Percentiles rank a stretch among this genome's conserved stretches.
Evolutionary conservation across 2,329 filamentous ascomycete genomes (phyloP).

Genomic region (Hypoxylon sp.): DNA sequence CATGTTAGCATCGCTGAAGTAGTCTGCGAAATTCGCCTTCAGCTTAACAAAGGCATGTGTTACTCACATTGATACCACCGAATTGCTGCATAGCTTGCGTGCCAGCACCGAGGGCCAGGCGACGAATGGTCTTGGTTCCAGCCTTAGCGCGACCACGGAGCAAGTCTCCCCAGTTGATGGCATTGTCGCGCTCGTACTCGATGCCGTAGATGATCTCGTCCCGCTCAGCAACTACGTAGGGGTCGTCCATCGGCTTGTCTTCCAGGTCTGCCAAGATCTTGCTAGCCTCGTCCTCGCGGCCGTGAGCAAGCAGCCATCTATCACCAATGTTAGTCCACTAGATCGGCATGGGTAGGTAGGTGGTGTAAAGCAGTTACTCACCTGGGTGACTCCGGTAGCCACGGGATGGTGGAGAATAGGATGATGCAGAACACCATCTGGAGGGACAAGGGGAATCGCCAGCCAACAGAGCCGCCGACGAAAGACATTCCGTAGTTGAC

Average conservation of each 20-base stretch:
- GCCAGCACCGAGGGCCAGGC: constrained; percentile 43
- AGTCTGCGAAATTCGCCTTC: neutral
- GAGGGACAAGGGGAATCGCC: constrained; percentile 56
- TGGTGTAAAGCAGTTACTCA: constrained; percentile 4
- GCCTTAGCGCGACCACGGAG: constrained; percentile 38
- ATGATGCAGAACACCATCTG: constrained; percentile 52
- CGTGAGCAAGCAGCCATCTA: constrained; percentile 49
- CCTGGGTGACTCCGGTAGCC: constrained; percentile 48
- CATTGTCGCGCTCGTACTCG: constrained; percentile 46
- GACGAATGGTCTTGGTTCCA: constrained; percentile 45
- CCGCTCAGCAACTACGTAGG: constrained; percentile 41
- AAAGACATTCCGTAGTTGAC: constrained; percentile 49
- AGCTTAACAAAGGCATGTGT: neutral
- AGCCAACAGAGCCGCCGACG: constrained; percentile 48
- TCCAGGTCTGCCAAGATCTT: constrained; percentile 46
- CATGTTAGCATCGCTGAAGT: constrained; percentile 8
- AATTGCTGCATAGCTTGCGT: constrained; percentile 47
- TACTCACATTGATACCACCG: constrained; percentile 49
- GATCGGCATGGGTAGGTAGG: neutral
- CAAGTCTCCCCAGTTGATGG: constrained; percentile 45
- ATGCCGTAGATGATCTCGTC: constrained; percentile 47
- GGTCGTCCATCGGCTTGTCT: constrained; percentile 43
- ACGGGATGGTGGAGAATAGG: constrained; percentile 46
- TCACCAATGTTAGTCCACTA: constrained; percentile 3
- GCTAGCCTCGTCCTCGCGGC: constrained; percentile 45